phyloP scores from a whole-genome alignment of 192 early-diverging fungal genomes.

The Spizellomyces punctatus region DNA sequence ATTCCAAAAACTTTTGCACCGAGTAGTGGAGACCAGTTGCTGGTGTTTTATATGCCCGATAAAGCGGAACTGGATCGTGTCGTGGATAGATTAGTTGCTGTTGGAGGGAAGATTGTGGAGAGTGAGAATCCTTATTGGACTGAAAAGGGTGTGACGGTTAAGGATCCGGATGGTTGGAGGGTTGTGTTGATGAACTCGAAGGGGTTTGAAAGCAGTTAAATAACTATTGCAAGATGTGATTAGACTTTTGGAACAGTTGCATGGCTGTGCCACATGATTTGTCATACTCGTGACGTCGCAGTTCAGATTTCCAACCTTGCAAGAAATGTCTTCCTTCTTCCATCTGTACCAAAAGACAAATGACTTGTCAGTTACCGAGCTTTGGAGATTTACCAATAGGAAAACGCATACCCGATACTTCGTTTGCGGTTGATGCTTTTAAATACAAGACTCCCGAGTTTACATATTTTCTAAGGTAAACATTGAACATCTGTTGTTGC shows the following conservation, averaged over 20 bases:
- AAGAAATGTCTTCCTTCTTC: too few species aligned
- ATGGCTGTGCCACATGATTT: too few species aligned
- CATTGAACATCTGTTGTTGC: constrained; percentile 72
- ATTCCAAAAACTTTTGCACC: too few species aligned
- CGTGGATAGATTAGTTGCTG: neutral
- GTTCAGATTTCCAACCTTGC: too few species aligned
- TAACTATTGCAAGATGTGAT: too few species aligned
- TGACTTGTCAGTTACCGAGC: neutral
- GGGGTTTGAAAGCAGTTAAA: neutral
- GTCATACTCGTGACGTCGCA: too few species aligned
- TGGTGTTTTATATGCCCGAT: neutral
- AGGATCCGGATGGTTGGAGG: neutral
- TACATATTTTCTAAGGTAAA: constrained; percentile 86
- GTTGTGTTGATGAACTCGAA: neutral
- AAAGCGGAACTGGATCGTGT: neutral
- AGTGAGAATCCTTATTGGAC: neutral
- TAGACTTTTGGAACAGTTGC: too few species aligned
- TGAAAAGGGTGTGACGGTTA: neutral
- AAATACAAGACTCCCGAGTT: constrained; percentile 70
- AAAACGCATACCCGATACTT: constrained; percentile 75
- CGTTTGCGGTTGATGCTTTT: constrained; percentile 91
- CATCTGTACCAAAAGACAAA: too few species aligned
- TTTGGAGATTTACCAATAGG: constrained; percentile 49
- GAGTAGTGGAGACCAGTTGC: neutral
- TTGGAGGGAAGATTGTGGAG: neutral